A percentile compares a stretch with the other conserved stretches of the same genome.
Conservation (phyloP, 2,329 filamentous ascomycete species). For the Venturia asperata region DNA sequence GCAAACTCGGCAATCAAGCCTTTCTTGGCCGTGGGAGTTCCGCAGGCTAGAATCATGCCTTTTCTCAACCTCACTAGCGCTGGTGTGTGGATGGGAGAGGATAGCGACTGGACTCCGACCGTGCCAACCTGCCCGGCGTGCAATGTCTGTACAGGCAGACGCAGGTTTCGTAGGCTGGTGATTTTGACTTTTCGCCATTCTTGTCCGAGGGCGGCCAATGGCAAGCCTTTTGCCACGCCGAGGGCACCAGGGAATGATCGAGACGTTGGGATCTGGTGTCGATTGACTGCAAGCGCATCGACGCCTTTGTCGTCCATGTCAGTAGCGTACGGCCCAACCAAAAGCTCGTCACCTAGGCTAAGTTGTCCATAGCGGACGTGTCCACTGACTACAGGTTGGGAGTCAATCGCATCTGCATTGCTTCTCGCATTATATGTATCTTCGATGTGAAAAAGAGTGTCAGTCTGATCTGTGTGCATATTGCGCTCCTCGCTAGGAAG, state of each 20-base stretch:
- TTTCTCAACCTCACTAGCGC: slow-evolving; percentile 49
- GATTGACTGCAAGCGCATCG: slow-evolving; percentile 21
- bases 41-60: slow-evolving; percentile 68
- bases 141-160: slow-evolving; percentile 71
- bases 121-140: slow-evolving; percentile 82
- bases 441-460: slow-evolving; percentile 77
- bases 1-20: slow-evolving; percentile 60
- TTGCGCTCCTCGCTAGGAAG: slow-evolving; percentile 20
- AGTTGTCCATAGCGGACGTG: slow-evolving; percentile 73
- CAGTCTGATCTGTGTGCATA: slow-evolving; percentile 31
- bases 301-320: slow-evolving; percentile 28
- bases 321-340: slow-evolving; percentile 62
- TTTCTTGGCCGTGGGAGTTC: slow-evolving; percentile 45
- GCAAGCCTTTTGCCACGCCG: slow-evolving; percentile 23
- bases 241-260: slow-evolving; percentile 44
- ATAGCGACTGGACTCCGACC: slow-evolving; percentile 41
- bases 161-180: slow-evolving; percentile 79
- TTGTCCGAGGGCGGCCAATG: slow-evolving; percentile 37
- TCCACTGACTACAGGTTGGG: slow-evolving; percentile 63
- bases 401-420: slow-evolving; percentile 20
- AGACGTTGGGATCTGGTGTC: slow-evolving; percentile 34
- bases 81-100: slow-evolving; percentile 26
- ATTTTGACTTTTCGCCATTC: slow-evolving; percentile 78
- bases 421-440: slow-evolving; percentile 68
- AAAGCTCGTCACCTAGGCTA: slow-evolving; percentile 67